Conservation (phyloP, 169 alveolate genomes). For the Miamiensis avidus region DNA sequence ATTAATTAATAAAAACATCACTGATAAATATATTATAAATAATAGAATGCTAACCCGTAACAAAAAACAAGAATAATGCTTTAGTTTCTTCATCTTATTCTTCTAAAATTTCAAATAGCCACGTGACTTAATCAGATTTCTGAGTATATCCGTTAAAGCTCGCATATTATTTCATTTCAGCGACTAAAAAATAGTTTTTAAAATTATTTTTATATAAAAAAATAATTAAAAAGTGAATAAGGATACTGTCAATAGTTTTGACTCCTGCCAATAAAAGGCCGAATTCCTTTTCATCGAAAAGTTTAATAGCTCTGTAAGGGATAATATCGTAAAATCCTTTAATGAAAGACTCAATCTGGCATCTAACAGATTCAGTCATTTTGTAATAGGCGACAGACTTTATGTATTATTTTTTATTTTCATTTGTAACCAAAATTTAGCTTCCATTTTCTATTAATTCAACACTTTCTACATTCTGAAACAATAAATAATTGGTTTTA, state of each 20-base stretch:
- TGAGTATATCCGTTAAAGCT: constrained; percentile 60
- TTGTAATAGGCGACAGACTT: constrained; percentile 56
- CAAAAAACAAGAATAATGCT: constrained; percentile 76
- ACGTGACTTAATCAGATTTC: constrained; percentile 44
- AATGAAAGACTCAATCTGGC: constrained; percentile 61
- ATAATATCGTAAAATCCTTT: constrained; percentile 76
- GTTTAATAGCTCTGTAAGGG: constrained; percentile 63
- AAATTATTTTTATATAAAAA: not conserved
- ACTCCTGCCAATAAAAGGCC: constrained; percentile 75
- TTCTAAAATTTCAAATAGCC: constrained; percentile 75
- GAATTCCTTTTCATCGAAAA: constrained; percentile 66
- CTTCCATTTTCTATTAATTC: constrained; percentile 73
- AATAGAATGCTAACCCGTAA: constrained; percentile 50
- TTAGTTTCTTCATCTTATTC: constrained; percentile 62
- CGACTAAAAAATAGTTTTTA: constrained; percentile 25
- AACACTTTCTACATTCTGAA: constrained; percentile 36
- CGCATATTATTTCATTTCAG: constrained; percentile 68
- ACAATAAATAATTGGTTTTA: not conserved
- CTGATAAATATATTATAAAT: not conserved
- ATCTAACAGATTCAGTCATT: constrained; percentile 57
- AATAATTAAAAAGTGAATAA: not conserved
- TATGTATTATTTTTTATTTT: constrained; percentile 67
- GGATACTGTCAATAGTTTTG: constrained; percentile 70
- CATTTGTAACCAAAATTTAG: constrained; percentile 68
- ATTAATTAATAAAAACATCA: too few relatives aligned